These are phyloP conservation scores for Pancytospora epiphaga DNA, from an alignment of 371 early-diverging fungal genomes.

Conservation along the genomic window DNA sequence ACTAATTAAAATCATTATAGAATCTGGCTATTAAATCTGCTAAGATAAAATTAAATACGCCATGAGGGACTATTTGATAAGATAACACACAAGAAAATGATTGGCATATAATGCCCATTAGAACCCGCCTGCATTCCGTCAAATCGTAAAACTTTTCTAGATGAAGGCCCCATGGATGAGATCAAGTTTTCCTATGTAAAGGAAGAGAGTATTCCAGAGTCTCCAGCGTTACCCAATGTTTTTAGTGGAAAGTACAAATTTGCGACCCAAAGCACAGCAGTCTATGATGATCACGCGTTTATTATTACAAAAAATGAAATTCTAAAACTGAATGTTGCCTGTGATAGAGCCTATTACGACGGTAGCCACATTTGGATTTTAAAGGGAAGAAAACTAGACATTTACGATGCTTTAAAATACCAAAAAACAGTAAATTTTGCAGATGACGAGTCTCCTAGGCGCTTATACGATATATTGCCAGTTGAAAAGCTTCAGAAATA, in stretches of 20 bases:
- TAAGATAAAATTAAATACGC: no score
- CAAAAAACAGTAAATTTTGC: not conserved
- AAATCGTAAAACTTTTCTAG: no score
- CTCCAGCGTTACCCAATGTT: not conserved
- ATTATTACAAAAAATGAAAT: not conserved
- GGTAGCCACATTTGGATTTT: not conserved
- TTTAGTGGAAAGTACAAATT: constrained; percentile 19
- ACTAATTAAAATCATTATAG: no score
- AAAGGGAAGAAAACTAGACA: not conserved
- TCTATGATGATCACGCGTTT: constrained; percentile 5
- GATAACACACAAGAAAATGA: no score
- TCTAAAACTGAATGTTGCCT: not conserved
- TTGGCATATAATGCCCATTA: no score
- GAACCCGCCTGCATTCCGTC: no score
- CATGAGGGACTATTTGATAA: no score
- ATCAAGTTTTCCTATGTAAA: not conserved
- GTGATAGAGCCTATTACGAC: not conserved
- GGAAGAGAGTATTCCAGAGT: not conserved
- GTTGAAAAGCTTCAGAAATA: not conserved
- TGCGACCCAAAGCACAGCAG: constrained; percentile 18
- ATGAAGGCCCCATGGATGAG: not conserved
- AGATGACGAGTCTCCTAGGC: no score
- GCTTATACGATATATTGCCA: no score
- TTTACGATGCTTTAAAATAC: not conserved
- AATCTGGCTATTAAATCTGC: no score